Percentiles rank a stretch among this genome's conserved stretches.
phyloP scores from a whole-genome alignment of 2,329 filamentous ascomycete genomes.

The Penicillium sp. region DNA sequence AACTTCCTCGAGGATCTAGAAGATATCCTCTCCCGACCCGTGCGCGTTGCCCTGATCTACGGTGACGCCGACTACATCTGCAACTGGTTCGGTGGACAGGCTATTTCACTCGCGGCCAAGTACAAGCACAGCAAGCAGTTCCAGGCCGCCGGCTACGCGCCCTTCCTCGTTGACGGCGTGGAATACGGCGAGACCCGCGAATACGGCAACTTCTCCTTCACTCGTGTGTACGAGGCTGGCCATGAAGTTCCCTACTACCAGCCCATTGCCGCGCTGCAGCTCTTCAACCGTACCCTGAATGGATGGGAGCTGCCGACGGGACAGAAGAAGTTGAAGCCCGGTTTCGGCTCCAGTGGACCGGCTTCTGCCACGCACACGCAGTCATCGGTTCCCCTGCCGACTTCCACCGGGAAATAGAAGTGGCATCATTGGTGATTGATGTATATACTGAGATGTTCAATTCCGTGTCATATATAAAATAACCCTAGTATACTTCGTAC shows the following conservation, averaged over 20 bases:
- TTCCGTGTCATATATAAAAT: not conserved
- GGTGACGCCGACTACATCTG: conserved; percentile 59
- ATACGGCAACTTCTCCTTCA: conserved; percentile 71
- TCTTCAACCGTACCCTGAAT: conserved; percentile 61
- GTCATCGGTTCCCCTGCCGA: conserved; percentile 36
- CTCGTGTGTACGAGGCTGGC: conserved; percentile 64
- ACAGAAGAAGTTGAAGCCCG: conserved; percentile 28
- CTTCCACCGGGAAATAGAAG: conserved; percentile 3
- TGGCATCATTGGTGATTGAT: not conserved
- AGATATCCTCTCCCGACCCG: conserved; percentile 57
- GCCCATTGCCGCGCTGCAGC: conserved; percentile 58
- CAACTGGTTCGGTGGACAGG: conserved; percentile 69
- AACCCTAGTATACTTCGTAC: too few species aligned
- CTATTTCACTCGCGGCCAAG: conserved; percentile 62
- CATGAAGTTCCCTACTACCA: conserved; percentile 61
- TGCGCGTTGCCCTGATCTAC: conserved; percentile 71
- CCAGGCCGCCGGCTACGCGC: conserved; percentile 66
- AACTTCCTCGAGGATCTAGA: conserved; percentile 61
- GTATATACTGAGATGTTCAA: not conserved
- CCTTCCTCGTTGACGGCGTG: conserved; percentile 65
- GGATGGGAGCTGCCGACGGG: conserved; percentile 58
- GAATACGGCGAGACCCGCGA: conserved; percentile 71
- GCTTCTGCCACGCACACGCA: conserved; percentile 48
- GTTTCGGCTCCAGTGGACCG: conserved; percentile 43
- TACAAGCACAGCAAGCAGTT: conserved; percentile 57